Percentiles rank a stretch among this genome's conserved stretches.
These are phyloP conservation scores for Pseudogymnoascus sp. DNA, from an alignment of 2,329 filamentous ascomycete genomes.

Conservation along the genomic window DNA sequence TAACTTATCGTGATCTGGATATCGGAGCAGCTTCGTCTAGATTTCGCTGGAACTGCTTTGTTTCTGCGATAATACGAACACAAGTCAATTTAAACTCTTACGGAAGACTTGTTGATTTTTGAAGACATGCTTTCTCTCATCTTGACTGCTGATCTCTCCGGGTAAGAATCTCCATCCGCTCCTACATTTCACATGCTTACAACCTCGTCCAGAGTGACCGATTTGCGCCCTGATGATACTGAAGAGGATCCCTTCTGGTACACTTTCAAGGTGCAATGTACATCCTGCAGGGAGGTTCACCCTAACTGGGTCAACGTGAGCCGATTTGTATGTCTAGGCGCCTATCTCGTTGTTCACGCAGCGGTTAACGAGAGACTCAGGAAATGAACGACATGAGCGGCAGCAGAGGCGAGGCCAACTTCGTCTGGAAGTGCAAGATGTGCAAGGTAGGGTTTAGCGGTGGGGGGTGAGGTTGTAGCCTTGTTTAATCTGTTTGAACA, in stretches of 20 bases:
- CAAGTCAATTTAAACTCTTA: not conserved
- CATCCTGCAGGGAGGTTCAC: conserved; percentile 89
- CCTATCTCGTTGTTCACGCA: conserved; percentile 9
- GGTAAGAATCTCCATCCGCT: conserved; percentile 39
- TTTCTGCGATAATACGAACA: conserved; percentile 2
- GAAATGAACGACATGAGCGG: conserved; percentile 86
- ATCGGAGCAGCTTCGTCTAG: not conserved
- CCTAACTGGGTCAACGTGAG: conserved; percentile 79
- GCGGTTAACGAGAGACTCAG: conserved; percentile 35
- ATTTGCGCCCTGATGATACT: conserved; percentile 77
- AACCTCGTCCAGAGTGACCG: conserved; percentile 65
- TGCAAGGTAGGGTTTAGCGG: conserved; percentile 64
- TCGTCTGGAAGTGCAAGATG: conserved; percentile 99
- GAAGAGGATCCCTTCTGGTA: conserved; percentile 84
- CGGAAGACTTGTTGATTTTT: not conserved
- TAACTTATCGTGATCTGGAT: not conserved
- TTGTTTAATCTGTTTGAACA: conserved; percentile 27
- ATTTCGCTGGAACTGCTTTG: not conserved
- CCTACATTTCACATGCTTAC: conserved; percentile 10
- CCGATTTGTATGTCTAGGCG: conserved; percentile 57
- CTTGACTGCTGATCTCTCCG: conserved; percentile 60
- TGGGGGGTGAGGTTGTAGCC: conserved; percentile 1
- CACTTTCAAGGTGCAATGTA: conserved; percentile 96
- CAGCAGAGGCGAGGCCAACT: conserved; percentile 92
- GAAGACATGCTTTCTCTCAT: conserved; percentile 55